These are phyloP conservation scores for Polyporus arcularius DNA, from an alignment of 768 basidiomycete species.

Conservation along the genomic window DNA sequence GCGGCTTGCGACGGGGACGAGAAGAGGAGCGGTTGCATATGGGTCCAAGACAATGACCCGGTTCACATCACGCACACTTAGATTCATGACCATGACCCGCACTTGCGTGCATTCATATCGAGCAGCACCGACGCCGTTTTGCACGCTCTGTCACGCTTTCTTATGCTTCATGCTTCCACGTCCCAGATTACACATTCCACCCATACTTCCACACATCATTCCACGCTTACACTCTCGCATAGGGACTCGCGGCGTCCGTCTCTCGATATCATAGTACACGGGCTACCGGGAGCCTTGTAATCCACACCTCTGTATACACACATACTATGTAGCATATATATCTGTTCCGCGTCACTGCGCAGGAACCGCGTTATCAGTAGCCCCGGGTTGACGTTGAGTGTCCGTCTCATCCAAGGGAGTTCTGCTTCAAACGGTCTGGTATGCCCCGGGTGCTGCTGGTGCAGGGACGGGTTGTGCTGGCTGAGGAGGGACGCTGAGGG, in stretches of 20 bases:
- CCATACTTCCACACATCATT: not conserved
- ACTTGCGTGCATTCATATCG: not conserved
- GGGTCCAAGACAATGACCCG: conserved; percentile 30
- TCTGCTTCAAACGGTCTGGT: conserved; percentile 32
- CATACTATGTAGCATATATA: conserved; percentile 14
- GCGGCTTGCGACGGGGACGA: conserved; percentile 35
- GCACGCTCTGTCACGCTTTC: not conserved
- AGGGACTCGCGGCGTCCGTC: not conserved
- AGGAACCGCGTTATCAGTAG: not conserved
- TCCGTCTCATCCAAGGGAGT: no score
- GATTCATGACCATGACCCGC: conserved; percentile 1
- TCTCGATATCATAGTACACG: no score
- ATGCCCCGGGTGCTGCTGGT: conserved; percentile 31
- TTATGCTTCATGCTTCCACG: not conserved
- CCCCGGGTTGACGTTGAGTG: no score
- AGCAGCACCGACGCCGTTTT: not conserved
- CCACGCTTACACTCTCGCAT: not conserved
- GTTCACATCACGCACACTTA: conserved; percentile 16
- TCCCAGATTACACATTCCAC: not conserved
- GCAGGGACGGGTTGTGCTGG: conserved; percentile 19
- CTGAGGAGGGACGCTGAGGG: conserved; percentile 25
- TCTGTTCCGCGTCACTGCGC: not conserved
- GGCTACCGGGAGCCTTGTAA: not conserved
- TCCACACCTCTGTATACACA: not conserved
- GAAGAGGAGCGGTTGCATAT: conserved; percentile 31